Percentiles rank a stretch among this genome's conserved stretches.
Evolutionary conservation across 2,329 filamentous ascomycete species (phyloP).

Genomic region (Remersonia thermophila): DNA sequence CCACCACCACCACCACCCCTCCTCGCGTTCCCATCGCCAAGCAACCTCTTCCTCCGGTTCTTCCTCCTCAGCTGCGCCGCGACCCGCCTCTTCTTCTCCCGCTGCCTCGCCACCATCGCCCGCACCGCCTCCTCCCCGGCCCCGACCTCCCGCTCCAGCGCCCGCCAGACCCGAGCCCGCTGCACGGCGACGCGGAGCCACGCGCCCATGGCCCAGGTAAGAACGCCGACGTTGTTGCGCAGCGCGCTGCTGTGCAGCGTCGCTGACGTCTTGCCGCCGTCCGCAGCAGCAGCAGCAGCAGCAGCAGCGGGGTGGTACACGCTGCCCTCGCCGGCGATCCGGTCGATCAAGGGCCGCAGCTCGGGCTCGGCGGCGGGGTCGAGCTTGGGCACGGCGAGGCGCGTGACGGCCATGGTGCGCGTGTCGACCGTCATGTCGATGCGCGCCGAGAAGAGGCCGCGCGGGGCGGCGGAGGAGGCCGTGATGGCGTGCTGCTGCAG

Average conservation of each 20-base stretch:
- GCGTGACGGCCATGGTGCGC: constrained; percentile 35
- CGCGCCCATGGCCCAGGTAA: constrained; percentile 56
- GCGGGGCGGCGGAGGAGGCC: constrained; percentile 31
- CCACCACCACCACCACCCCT: constrained; percentile 14
- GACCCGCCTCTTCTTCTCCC: constrained; percentile 12
- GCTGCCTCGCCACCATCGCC: constrained; percentile 21
- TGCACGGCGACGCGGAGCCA: constrained; percentile 51
- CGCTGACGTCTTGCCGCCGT: neutral
- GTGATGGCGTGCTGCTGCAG: constrained; percentile 46
- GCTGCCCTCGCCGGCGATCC: constrained; percentile 22
- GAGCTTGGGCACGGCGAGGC: constrained; percentile 41
- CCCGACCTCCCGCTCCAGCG: constrained; percentile 36
- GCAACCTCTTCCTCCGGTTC: constrained; percentile 11
- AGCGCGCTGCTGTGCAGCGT: constrained; percentile 28
- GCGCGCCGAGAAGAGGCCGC: constrained; percentile 44
- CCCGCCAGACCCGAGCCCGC: constrained; percentile 51
- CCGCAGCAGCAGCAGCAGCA: no score
- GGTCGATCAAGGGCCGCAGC: constrained; percentile 40
- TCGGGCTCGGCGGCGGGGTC: constrained; percentile 48
- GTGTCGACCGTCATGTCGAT: constrained; percentile 48
- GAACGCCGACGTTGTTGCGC: constrained; percentile 43
- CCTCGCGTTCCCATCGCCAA: constrained; percentile 16
- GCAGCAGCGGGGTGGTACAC: constrained; percentile 17
- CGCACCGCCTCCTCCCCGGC: constrained; percentile 23
- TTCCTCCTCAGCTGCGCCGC: constrained; percentile 13